Conservation (phyloP, 192 early-diverging fungal genomes). For the Paraglomus occultum region DNA sequence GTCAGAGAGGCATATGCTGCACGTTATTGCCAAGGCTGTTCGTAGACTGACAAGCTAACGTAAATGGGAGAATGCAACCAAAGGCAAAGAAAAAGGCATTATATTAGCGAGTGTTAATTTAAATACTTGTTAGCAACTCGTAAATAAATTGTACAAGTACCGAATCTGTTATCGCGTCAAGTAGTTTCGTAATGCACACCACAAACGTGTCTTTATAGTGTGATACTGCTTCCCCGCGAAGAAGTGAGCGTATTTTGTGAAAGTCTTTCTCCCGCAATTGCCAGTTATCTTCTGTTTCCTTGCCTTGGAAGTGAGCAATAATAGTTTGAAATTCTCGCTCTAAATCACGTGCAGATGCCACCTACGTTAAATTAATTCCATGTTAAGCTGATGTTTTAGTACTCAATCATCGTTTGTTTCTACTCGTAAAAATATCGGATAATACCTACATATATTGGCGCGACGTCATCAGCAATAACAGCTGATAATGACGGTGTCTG, state of each 20-base stretch:
- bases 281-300: conserved; percentile 27
- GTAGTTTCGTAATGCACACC: conserved; percentile 3
- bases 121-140: too few relatives aligned
- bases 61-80: too few relatives aligned
- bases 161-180: conserved; percentile 16
- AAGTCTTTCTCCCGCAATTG: conserved; percentile 2
- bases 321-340: conserved; percentile 26
- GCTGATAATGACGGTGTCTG: background rate
- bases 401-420: too few relatives aligned
- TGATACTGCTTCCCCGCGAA: conserved; percentile 12
- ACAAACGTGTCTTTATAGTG: conserved; percentile 7
- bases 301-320: conserved; percentile 3
- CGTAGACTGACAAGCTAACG: conserved; percentile 40
- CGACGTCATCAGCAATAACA: conserved; percentile 18
- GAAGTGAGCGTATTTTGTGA: conserved; percentile 1
- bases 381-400: too few relatives aligned
- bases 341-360: conserved; percentile 11
- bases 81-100: too few relatives aligned
- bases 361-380: too few relatives aligned
- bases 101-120: too few relatives aligned
- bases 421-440: background rate
- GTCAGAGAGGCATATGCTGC: conserved; percentile 33
- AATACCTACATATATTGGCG: conserved; percentile 10
- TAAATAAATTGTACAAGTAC: background rate
- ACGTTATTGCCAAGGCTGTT: conserved; percentile 40